Evolutionary conservation across 305 asterid species (phyloP).

Genomic region (Fraxinus floribunda): DNA sequence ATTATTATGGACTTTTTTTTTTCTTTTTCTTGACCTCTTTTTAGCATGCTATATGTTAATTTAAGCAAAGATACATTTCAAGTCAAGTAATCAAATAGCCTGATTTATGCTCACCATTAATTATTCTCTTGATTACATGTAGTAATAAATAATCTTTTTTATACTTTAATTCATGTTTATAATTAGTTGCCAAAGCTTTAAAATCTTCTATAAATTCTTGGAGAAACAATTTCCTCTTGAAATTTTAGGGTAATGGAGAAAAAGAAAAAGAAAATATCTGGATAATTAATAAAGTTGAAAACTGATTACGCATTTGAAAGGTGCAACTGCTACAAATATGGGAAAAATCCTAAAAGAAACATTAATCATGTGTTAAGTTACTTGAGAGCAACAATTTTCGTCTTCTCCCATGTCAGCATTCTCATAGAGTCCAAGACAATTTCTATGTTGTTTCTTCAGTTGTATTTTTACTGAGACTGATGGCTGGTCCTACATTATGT

Average conservation of each 20-base stretch:
- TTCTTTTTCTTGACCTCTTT: background rate
- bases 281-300: constrained; percentile 8
- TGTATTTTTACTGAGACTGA: background rate
- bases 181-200: background rate
- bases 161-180: background rate
- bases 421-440: background rate
- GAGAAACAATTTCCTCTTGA: background rate
- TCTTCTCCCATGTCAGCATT: constrained; percentile 5
- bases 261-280: background rate
- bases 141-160: background rate
- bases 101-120: background rate
- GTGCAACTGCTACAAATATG: background rate
- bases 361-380: constrained; percentile 1
- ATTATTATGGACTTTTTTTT: background rate
- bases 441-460: background rate
- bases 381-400: constrained; percentile 18
- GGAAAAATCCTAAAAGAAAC: constrained; percentile 1
- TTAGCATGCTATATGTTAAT: background rate
- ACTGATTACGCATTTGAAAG: background rate
- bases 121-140: background rate
- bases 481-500: constrained; percentile 1
- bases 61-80: background rate
- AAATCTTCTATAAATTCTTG: background rate
- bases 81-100: background rate
- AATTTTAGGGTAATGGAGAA: background rate